These are phyloP conservation scores for Eucalyptus melliodora DNA, from an alignment of 345 rosid genomes.

Conservation along the genomic window DNA sequence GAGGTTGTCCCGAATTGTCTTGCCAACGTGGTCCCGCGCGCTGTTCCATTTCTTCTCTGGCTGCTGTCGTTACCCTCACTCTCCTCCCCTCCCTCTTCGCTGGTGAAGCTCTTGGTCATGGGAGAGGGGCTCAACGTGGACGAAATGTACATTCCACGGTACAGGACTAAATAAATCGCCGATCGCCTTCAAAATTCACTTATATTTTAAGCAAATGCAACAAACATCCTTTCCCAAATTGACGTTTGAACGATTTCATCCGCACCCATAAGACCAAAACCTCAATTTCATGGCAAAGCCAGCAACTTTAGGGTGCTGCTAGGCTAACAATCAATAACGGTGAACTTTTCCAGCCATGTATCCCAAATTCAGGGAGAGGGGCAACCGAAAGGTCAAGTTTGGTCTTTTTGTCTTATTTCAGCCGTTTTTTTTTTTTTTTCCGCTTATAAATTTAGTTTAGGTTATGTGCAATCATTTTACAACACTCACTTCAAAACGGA, in stretches of 20 bases:
- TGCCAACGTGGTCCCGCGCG: background rate
- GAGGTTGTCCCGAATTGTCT: background rate
- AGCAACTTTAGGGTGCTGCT: background rate
- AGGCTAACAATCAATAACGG: background rate
- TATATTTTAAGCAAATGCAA: background rate
- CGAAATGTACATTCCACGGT: background rate
- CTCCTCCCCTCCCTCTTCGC: no score
- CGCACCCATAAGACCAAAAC: background rate
- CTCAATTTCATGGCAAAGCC: background rate
- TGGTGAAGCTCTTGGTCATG: no score
- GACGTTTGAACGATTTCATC: background rate
- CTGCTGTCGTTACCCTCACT: no score
- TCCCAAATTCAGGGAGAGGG: background rate
- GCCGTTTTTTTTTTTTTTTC: background rate
- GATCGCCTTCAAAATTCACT: background rate
- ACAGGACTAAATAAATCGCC: background rate
- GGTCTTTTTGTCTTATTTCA: background rate
- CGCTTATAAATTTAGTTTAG: background rate
- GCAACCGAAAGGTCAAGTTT: background rate
- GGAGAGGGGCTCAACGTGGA: no score
- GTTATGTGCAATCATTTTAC: background rate
- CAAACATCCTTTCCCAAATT: background rate
- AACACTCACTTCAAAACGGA: background rate
- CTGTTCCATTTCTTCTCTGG: no score
- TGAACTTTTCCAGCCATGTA: background rate